phyloP scores from a whole-genome alignment of 306 rosid species.

The Cercis canadensis region DNA sequence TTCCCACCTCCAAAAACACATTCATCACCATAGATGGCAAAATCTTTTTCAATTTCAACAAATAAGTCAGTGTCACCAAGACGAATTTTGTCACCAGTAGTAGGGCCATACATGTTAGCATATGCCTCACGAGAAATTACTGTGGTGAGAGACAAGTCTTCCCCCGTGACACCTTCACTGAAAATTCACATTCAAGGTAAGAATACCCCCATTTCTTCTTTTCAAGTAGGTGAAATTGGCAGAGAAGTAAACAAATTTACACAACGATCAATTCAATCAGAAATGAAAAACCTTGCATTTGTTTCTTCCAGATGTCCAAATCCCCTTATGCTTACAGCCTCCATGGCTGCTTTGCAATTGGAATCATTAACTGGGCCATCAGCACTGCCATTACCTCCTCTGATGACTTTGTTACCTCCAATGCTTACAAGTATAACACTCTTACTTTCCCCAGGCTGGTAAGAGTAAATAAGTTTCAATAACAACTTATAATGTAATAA shows the following conservation, averaged over 20 bases:
- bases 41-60: conserved; percentile 88
- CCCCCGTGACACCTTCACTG: conserved; percentile 82
- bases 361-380: conserved; percentile 68
- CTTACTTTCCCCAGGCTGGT: conserved; percentile 86
- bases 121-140: conserved; percentile 68
- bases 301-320: conserved; percentile 61
- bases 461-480: conserved; percentile 36
- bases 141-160: conserved; percentile 54
- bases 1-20: conserved; percentile 97
- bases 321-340: conserved; percentile 50
- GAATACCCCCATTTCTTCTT: conserved; percentile 29
- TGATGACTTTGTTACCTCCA: conserved; percentile 78
- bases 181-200: conserved; percentile 52
- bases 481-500: conserved; percentile 31
- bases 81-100: conserved; percentile 86
- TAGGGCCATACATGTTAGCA: conserved; percentile 89
- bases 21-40: conserved; percentile 83
- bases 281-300: conserved; percentile 65
- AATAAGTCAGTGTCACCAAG: conserved; percentile 89
- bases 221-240: conserved; percentile 28
- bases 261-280: conserved; percentile 28
- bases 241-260: conserved; percentile 22
- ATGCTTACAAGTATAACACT: conserved; percentile 77
- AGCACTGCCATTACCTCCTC: conserved; percentile 81
- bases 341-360: conserved; percentile 52